Evolutionary conservation across 2,329 filamentous ascomycete species (phyloP), one percentile per base, ranked within the genome.

Genomic region (Moelleriella libera): DNA sequence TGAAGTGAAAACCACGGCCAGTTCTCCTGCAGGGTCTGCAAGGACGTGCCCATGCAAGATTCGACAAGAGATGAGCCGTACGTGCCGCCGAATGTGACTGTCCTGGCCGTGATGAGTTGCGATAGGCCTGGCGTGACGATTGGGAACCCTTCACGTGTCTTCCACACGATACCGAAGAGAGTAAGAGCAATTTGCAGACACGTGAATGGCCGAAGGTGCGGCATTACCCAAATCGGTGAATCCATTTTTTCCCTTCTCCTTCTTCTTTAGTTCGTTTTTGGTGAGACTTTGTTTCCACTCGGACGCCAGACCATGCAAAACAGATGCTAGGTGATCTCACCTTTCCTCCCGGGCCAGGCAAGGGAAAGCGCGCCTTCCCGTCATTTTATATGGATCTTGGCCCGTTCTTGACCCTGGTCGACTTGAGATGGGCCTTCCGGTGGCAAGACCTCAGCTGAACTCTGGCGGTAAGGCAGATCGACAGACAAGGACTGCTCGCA

Each of bases 1-100:
- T 52, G 51, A 10, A 52, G 49, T 6, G 41, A 48, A 34, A 52
- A 52, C 51, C 51, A 52, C 2, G 49, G 49, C 51, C 49, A 48
- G 12, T 45, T 31, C 5, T 44, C 14, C 14, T 14, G 37, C 7
- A 48, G 6, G 2, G 47, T 41, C 10, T n/a, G 4, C 7, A 48
- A 8, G 2, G 50, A 46, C 10, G 45, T 14, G 14, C 48, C 50
- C 7, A 12, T 44, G 7, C 43, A 39, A 14, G 41, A n/a, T 31
- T 48, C 44, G 3, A 48, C 3, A 43, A 40, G 48, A 8, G 29
- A 31, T 11, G 14, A 42, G 4, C 30, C n/a, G n/a, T 29, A 14
- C 28, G 9, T n/a, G 11, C 31, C 9, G 14, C 31, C 30, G 8
- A 6, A 21, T 34, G 44, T 39, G 8, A 37, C 7, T 12, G 30